Conservation (phyloP, 805 yeast genomes). For the Saturnispora halmiae region DNA sequence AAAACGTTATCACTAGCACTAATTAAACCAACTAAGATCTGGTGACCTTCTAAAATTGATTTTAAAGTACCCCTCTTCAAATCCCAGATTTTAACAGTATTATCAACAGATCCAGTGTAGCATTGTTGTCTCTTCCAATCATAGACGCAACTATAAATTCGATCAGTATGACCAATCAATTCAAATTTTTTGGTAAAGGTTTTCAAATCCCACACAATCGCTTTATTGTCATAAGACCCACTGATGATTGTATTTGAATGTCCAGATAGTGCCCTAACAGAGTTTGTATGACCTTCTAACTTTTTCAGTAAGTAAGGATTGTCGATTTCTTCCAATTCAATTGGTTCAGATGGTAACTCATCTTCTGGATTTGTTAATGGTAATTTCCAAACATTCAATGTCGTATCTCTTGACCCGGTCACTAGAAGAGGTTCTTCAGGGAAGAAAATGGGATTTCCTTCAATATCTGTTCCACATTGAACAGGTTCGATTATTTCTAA, state of each 20-base stretch:
- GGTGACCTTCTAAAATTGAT: conserved; percentile 74
- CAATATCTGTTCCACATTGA: conserved; percentile 50
- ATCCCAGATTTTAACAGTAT: conserved; percentile 86
- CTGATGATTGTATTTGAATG: conserved; percentile 74
- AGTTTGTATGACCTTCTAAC: conserved; percentile 64
- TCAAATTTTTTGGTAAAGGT: conserved; percentile 66
- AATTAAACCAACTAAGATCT: conserved; percentile 79
- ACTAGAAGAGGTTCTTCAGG: conserved; percentile 63
- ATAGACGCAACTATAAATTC: conserved; percentile 81
- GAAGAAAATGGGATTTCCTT: conserved; percentile 45
- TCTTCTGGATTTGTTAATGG: conserved; percentile 41
- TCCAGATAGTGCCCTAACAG: conserved; percentile 84
- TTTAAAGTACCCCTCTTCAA: conserved; percentile 63
- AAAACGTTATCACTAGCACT: conserved; percentile 67
- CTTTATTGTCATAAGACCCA: conserved; percentile 85
- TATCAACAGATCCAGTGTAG: conserved; percentile 86
- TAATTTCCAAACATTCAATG: conserved; percentile 66
- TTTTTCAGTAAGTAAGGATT: conserved; percentile 63
- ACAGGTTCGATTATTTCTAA: conserved; percentile 71
- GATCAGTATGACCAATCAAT: conserved; percentile 74
- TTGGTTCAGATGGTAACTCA: conserved; percentile 30
- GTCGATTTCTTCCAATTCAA: conserved; percentile 31
- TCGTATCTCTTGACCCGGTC: conserved; percentile 83
- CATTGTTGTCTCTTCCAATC: conserved; percentile 72
- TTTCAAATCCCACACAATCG: conserved; percentile 85